Evolutionary conservation across 1,284 basidiomycete genomes (phyloP), one percentile per base, ranked within the genome.

Genomic region (Boletus semigastroideus): DNA sequence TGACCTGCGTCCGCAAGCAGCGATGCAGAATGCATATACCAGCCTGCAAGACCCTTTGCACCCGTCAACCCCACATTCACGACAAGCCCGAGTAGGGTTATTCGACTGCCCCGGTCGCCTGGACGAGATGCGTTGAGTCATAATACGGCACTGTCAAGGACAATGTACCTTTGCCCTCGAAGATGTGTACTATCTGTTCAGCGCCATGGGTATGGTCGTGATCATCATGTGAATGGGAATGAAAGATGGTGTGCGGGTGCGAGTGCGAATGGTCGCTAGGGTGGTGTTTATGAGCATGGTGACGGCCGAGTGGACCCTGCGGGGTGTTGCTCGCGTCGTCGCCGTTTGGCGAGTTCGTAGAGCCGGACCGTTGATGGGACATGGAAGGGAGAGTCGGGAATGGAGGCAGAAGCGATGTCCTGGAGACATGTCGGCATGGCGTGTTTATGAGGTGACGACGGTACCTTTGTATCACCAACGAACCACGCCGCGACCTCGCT

Each of bases 1-100:
- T 99, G 96, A 2, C 91, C 95, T 0, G 96, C 95, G 65, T 99
- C 96, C 3, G 97, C 96, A 10, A 99, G 78, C 46, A 99, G 74
- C 1, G 92, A 87, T 3, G 95, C 94, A 7, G 92, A 94, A 67
- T 98, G 93, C 82, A 90, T 80, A 59, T 78, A 88, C 81, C 90
- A 87, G 49, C 93, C 90, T 50, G 92, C 94, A 11, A 82, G 65
- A 25, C 94, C 95, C 69, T 99, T 99, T 27, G 86, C 76, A 13
- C 77, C 75, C 0, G 94, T 97, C 54, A 99, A 74, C 2, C 78
- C 84, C 28, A 98, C 75, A 65, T 98, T 99, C 46, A 87, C 79
- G 39, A 83, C 80, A n/a, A 99, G 77, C 2, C 96, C 96, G 58
- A 95, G 73, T 46, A 96, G 74, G 2, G 92, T 95, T 59, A 95